These are phyloP conservation scores for Sporothrix protearum DNA, from an alignment of 2,329 filamentous ascomycete species.

Conservation along the genomic window DNA sequence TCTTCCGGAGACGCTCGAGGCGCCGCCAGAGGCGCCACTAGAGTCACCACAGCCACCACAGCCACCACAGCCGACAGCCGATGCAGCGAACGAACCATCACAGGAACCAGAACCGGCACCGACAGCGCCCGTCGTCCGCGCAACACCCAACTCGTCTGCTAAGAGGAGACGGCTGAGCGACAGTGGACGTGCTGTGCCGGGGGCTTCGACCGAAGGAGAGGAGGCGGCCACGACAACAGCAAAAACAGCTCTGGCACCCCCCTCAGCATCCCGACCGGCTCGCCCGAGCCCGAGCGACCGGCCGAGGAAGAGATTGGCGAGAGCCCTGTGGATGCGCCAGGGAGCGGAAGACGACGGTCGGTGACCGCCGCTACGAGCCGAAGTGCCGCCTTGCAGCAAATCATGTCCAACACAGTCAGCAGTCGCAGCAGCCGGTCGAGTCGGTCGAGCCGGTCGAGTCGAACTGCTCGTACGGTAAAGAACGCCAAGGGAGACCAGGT, in stretches of 20 bases:
- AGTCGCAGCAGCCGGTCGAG: conserved; percentile 20
- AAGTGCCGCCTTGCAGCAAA: conserved; percentile 41
- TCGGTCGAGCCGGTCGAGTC: conserved; percentile 2
- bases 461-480: neutral
- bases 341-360: conserved; percentile 50
- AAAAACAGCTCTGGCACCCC: neutral
- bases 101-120: conserved; percentile 12
- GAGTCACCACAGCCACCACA: conserved; percentile 14
- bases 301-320: conserved; percentile 47
- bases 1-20: conserved; percentile 26
- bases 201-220: neutral
- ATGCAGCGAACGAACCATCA: too few relatives aligned
- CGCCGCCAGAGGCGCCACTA: conserved; percentile 18
- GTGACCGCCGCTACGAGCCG: conserved; percentile 37
- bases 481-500: conserved; percentile 21
- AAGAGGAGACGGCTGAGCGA: conserved; percentile 43
- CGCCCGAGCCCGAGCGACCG: conserved; percentile 17
- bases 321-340: conserved; percentile 53
- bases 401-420: conserved; percentile 36
- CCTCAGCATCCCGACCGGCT: neutral
- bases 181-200: neutral
- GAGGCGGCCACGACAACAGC: neutral
- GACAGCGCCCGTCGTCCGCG: conserved; percentile 28
- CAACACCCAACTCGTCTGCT: conserved; percentile 47
- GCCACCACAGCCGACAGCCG: too few relatives aligned